Conservation (phyloP, 179 eudicot genomes). For the Spergularia azorica region DNA sequence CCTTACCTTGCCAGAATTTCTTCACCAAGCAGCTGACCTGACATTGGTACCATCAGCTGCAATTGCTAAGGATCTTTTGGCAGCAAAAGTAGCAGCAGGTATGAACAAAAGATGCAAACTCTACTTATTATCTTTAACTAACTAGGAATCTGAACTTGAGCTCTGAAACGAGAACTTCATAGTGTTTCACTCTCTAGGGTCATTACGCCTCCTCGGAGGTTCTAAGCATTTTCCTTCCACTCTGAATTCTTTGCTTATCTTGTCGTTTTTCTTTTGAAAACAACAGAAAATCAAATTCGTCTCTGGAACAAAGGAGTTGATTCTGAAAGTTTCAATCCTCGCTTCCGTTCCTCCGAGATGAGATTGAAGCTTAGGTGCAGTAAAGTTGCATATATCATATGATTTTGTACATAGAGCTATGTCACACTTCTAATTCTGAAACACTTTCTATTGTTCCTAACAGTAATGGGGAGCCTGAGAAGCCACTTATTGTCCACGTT, state of each 20-base stretch:
- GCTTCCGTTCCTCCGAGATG: conserved; percentile 74
- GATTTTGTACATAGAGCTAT: background rate
- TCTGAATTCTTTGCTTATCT: conserved; percentile 7
- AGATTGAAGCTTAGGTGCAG: conserved; percentile 73
- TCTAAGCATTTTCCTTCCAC: background rate
- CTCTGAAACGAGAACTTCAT: background rate
- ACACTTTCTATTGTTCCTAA: conserved; percentile 15
- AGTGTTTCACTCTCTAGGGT: background rate
- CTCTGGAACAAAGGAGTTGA: conserved; percentile 99
- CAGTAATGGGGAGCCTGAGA: conserved; percentile 87
- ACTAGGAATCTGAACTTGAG: background rate
- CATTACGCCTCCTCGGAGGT: background rate
- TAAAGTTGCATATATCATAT: background rate
- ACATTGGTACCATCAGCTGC: conserved; percentile 97
- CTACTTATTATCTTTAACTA: background rate
- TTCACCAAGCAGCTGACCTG: conserved; percentile 90
- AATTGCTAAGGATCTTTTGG: conserved; percentile 83
- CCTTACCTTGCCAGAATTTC: conserved; percentile 63
- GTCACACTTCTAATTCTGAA: background rate
- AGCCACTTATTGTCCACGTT: conserved; percentile 88
- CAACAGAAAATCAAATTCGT: conserved; percentile 73
- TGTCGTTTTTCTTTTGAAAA: conserved; percentile 6
- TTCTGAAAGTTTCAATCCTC: conserved; percentile 92
- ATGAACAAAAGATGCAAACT: conserved; percentile 3
- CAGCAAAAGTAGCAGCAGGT: conserved; percentile 85